Conservation (phyloP, 2,329 filamentous ascomycete species). For the Sclerotinia subarctica region DNA sequence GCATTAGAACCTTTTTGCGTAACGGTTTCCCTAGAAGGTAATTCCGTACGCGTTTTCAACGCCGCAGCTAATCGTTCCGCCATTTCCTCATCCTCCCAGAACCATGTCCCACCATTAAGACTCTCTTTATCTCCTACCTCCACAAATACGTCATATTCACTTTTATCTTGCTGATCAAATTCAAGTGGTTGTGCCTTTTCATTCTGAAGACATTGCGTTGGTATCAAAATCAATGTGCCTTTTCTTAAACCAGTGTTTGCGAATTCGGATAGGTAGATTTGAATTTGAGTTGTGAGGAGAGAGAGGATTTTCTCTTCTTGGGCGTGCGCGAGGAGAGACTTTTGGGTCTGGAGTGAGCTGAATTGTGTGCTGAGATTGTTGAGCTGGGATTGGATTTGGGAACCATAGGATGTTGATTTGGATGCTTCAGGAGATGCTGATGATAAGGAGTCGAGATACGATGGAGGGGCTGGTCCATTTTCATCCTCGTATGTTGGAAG, state of each 20-base stretch:
- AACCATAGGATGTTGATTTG: conserved; percentile 26
- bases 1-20: background rate
- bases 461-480: conserved; percentile 30
- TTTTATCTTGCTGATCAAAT: conserved; percentile 29
- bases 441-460: conserved; percentile 26
- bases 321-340: conserved; percentile 28
- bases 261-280: conserved; percentile 34
- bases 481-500: conserved; percentile 17
- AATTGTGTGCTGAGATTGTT: conserved; percentile 29
- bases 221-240: conserved; percentile 35
- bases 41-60: conserved; percentile 26
- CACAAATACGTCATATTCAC: conserved; percentile 28
- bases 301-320: conserved; percentile 34
- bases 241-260: conserved; percentile 28
- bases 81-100: conserved; percentile 33
- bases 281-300: conserved; percentile 33
- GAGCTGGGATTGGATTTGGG: conserved; percentile 33
- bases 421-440: conserved; percentile 14
- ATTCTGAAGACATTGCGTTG: conserved; percentile 27
- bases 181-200: conserved; percentile 31
- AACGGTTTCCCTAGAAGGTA: conserved; percentile 23
- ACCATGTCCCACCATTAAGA: conserved; percentile 27
- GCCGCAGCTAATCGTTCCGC: conserved; percentile 29
- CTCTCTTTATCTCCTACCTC: conserved; percentile 29
- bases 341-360: conserved; percentile 28